A percentile compares a stretch with the other conserved stretches of the same genome.
phyloP scores from a whole-genome alignment of 176 grass and related monocot species.

The barley (Hordeum vulgare) region DNA sequence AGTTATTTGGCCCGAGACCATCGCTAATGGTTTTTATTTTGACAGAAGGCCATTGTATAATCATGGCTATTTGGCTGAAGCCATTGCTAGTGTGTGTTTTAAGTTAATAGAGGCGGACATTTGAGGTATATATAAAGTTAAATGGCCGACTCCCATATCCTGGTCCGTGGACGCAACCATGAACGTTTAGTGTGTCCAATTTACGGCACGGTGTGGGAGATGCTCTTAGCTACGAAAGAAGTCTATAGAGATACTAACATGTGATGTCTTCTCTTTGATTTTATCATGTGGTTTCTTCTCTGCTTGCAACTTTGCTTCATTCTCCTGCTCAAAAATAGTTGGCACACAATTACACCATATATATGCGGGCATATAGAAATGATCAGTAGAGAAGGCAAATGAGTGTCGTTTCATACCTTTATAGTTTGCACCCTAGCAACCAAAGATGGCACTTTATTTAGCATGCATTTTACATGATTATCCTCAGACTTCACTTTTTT shows the following conservation, averaged over 20 bases:
- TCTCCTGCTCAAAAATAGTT: conserved; percentile 40
- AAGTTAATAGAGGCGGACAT: too few species aligned
- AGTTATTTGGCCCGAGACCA: too few species aligned
- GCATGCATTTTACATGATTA: conserved; percentile 43
- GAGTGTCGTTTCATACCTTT: conserved; percentile 21
- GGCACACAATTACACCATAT: not conserved
- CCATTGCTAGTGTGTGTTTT: too few species aligned
- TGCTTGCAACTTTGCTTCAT: conserved; percentile 64
- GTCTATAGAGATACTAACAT: conserved; percentile 32
- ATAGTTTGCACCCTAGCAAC: conserved; percentile 52
- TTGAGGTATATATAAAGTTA: too few species aligned
- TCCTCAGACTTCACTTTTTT: conserved; percentile 67
- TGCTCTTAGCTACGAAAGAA: not conserved
- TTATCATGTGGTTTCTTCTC: conserved; percentile 53
- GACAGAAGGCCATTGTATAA: too few species aligned
- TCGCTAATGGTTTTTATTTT: too few species aligned
- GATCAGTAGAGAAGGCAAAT: not conserved
- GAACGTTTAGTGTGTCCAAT: too few species aligned
- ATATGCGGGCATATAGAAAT: not conserved
- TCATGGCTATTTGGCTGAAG: too few species aligned
- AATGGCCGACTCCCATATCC: too few species aligned
- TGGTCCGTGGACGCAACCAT: too few species aligned
- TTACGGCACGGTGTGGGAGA: too few species aligned
- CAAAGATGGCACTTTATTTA: conserved; percentile 76
- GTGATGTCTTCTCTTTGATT: conserved; percentile 65